phyloP scores from a whole-genome alignment of 2,329 filamentous ascomycete genomes.

The Colletotrichum sublineola region DNA sequence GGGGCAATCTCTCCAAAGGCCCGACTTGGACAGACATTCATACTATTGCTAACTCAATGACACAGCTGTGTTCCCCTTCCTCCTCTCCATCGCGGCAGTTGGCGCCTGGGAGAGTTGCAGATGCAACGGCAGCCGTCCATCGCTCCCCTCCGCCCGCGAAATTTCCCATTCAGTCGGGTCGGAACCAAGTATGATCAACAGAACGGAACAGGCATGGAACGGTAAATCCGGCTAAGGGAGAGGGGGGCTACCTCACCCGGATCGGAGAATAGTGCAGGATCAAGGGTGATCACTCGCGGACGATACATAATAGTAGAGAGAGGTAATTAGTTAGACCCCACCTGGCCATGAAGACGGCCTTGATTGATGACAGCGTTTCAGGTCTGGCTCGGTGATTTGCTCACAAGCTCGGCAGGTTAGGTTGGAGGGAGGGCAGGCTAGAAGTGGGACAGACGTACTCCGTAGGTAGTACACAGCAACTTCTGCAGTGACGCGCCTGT shows the following conservation, averaged over 20 bases:
- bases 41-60: background rate
- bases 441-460: background rate
- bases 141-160: background rate
- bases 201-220: slow-evolving; percentile 17
- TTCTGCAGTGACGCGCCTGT: background rate
- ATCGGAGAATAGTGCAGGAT: background rate
- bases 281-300: background rate
- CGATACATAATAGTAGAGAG: background rate
- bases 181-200: slow-evolving; percentile 15
- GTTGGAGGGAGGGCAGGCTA: too few relatives aligned
- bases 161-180: slow-evolving; percentile 1
- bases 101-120: background rate
- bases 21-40: background rate
- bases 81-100: too few relatives aligned
- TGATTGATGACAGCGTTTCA: slow-evolving; percentile 30
- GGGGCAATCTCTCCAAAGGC: background rate
- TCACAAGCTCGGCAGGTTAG: background rate
- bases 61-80: background rate
- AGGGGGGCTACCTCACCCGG: background rate
- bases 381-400: background rate
- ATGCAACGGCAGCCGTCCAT: background rate
- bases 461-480: too few relatives aligned
- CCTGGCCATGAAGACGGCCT: slow-evolving; percentile 9
- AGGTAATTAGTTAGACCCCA: background rate
- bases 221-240: background rate